phyloP scores from a whole-genome alignment of 345 rosid species.

The Camelina laxa region DNA sequence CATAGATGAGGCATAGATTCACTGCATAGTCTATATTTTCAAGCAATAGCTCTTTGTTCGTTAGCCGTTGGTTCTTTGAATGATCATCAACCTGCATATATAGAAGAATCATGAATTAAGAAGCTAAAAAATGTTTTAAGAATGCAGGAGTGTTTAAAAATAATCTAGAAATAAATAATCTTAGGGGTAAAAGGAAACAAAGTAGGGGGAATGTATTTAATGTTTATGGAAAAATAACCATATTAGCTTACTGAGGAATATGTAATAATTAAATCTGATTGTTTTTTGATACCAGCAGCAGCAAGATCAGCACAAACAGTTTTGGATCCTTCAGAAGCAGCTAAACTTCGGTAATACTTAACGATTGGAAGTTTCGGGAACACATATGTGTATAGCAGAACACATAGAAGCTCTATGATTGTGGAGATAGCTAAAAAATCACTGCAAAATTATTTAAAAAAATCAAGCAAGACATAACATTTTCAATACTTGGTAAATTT shows the following conservation, averaged over 20 bases:
- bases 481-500: background rate
- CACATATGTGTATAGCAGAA: slow-evolving; percentile 58
- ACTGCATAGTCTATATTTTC: slow-evolving; percentile 61
- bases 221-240: no score
- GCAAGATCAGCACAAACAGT: slow-evolving; percentile 85
- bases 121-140: no score
- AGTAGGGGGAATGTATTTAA: no score
- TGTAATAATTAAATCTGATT: no score
- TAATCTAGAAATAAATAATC: background rate
- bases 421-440: slow-evolving; percentile 72
- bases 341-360: slow-evolving; percentile 74
- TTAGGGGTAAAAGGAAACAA: no score
- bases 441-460: slow-evolving; percentile 46
- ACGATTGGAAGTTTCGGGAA: slow-evolving; percentile 77
- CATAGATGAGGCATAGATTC: slow-evolving; percentile 61
- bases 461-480: background rate
- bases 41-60: slow-evolving; percentile 53
- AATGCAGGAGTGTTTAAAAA: no score
- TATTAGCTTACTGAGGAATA: no score
- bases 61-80: slow-evolving; percentile 45
- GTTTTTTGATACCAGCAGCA: slow-evolving; percentile 73
- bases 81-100: slow-evolving; percentile 53
- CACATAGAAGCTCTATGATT: slow-evolving; percentile 62
- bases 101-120: background rate
- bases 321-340: slow-evolving; percentile 82